A percentile compares a stretch with the other conserved stretches of the same genome.
Evolutionary conservation across 1,284 basidiomycete genomes (phyloP).

Genomic region (Irpex lacteus): DNA sequence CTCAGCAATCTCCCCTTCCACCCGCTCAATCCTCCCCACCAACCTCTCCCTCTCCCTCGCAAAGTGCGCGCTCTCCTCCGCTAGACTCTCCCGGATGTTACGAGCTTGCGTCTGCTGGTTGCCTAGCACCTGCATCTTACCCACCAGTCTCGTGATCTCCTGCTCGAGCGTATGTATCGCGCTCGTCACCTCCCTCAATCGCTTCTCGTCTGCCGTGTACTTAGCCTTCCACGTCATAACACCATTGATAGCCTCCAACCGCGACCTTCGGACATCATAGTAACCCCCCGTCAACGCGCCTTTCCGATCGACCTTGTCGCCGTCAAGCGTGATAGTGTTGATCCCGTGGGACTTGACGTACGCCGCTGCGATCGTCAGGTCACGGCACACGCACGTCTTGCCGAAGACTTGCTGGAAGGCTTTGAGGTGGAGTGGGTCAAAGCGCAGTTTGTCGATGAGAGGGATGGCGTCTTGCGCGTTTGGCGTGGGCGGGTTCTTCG

Average conservation of each 20-base stretch:
- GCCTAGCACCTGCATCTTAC: conserved; percentile 71
- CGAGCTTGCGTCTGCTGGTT: conserved; percentile 72
- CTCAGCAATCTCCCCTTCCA: conserved; percentile 72
- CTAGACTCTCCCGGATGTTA: conserved; percentile 65
- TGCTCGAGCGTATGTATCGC: conserved; percentile 79
- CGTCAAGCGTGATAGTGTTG: conserved; percentile 96
- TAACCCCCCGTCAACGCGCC: conserved; percentile 96
- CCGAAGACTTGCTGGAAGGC: conserved; percentile 99
- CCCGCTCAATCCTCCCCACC: conserved; percentile 55
- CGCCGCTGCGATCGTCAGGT: conserved; percentile 88
- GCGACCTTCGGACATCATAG: conserved; percentile 83
- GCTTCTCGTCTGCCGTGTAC: conserved; percentile 63
- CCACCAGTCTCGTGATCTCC: conserved; percentile 77
- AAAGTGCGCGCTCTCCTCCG: conserved; percentile 62
- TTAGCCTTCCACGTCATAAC: conserved; percentile 79
- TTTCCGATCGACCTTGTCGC: conserved; percentile 96
- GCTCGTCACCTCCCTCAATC: conserved; percentile 72
- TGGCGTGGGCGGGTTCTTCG: conserved; percentile 65
- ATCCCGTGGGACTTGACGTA: conserved; percentile 94
- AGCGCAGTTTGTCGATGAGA: conserved; percentile 81
- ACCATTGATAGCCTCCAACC: conserved; percentile 84
- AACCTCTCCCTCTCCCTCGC: conserved; percentile 73
- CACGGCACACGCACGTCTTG: conserved; percentile 93
- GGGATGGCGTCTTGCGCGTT: conserved; percentile 89
- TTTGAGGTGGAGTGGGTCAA: conserved; percentile 68